These are phyloP conservation scores for Yamadazyma philogaea DNA, from an alignment of 805 yeast species.

Conservation along the genomic window DNA sequence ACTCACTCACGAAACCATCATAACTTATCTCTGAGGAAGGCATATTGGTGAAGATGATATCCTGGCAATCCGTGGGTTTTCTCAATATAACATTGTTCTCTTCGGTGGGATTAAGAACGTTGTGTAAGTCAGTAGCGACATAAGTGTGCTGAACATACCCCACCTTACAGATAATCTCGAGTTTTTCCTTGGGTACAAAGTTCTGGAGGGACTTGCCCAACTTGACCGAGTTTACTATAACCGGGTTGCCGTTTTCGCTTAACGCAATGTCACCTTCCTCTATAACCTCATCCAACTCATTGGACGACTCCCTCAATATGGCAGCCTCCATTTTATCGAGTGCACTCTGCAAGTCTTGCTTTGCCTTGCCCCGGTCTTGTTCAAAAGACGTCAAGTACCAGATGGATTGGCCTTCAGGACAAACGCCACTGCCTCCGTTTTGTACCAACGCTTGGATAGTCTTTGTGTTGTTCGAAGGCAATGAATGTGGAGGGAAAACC, in stretches of 20 bases:
- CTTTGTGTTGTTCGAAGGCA: conserved; percentile 58
- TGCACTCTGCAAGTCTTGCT: conserved; percentile 77
- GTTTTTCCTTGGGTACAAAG: conserved; percentile 76
- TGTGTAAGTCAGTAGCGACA: conserved; percentile 36
- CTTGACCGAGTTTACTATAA: conserved; percentile 70
- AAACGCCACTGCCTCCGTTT: conserved; percentile 84
- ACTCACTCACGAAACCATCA: conserved; percentile 85
- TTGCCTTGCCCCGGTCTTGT: conserved; percentile 60
- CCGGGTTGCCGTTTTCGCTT: conserved; percentile 52
- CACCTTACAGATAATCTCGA: conserved; percentile 41
- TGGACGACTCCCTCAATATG: conserved; percentile 70
- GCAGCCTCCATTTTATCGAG: conserved; percentile 74
- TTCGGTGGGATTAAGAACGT: conserved; percentile 30
- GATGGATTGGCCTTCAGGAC: conserved; percentile 80
- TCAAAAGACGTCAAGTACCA: conserved; percentile 88
- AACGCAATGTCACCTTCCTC: conserved; percentile 49
- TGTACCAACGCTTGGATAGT: conserved; percentile 86
- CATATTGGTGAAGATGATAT: conserved; percentile 49
- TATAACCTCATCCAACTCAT: conserved; percentile 47
- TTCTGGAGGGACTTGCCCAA: conserved; percentile 82
- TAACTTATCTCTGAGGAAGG: conserved; percentile 86
- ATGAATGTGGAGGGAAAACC: conserved; percentile 85
- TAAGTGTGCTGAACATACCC: conserved; percentile 39
- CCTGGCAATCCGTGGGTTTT: conserved; percentile 39
- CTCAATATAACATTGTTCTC: conserved; percentile 24